A percentile compares a stretch with the other conserved stretches of the same genome.
These are phyloP conservation scores for Lichtheimia ramosa DNA, from an alignment of 371 early-diverging fungal species.

Conservation along the genomic window DNA sequence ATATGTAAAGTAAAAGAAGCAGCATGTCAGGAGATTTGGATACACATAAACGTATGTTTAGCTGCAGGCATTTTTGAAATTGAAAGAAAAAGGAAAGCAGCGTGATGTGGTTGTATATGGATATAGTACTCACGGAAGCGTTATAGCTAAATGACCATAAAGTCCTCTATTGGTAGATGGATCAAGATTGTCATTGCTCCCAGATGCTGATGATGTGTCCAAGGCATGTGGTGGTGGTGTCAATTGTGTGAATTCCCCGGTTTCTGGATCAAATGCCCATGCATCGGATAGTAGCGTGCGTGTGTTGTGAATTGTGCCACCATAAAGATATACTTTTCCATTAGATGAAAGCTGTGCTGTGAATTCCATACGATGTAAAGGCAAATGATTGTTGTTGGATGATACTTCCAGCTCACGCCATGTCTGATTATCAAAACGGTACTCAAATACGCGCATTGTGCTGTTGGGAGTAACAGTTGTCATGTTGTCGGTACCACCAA, in stretches of 20 bases:
- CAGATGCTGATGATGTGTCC: background rate
- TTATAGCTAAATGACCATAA: constrained; percentile 9
- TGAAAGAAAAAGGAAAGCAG: too few relatives aligned
- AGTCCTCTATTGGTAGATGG: background rate
- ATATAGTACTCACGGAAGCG: constrained; percentile 11
- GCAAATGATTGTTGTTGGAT: background rate
- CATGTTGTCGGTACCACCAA: constrained; percentile 7
- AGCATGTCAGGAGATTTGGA: constrained; percentile 1
- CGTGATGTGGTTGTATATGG: background rate
- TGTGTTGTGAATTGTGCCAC: constrained; percentile 2
- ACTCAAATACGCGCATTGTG: background rate
- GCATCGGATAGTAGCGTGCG: background rate
- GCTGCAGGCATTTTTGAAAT: too few relatives aligned
- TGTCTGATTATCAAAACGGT: constrained; percentile 9
- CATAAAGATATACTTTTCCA: constrained; percentile 17
- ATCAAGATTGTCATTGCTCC: background rate
- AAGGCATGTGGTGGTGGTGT: background rate
- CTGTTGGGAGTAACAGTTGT: background rate
- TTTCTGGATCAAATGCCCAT: constrained; percentile 14
- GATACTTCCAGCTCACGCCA: background rate
- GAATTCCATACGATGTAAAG: background rate
- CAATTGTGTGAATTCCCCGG: constrained; percentile 2
- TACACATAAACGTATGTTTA: background rate
- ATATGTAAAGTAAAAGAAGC: too few relatives aligned
- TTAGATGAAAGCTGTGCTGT: constrained; percentile 6